Base-by-base conservation (phyloP, 1,139 yeast genomes). In the Saccharomyces hybrid region DNA sequence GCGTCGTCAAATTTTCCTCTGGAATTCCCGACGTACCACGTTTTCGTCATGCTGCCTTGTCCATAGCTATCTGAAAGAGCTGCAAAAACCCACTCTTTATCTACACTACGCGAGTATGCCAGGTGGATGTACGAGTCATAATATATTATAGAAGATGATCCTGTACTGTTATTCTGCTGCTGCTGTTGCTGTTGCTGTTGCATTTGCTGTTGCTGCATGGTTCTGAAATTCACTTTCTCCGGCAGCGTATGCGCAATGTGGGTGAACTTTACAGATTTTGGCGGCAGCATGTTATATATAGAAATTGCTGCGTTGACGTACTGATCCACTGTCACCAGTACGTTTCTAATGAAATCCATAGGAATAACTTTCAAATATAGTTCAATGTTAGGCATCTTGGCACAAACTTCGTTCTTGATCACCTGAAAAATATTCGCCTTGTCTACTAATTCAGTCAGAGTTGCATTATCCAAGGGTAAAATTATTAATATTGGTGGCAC, bases 11-110 rank as follows among this genome's bases (percentile, higher is more conserved):
- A 75, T 72, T 80, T 54, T 65, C 74, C 56, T 70, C 79, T 68
- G 61, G 81, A 61, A 47, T 52, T 70, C 46, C 64, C 80, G 67
- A 63, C 83, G 60, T 76, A 77, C 91, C 91, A 85, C 0, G 91
- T 80, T 60, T 83, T 85, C 1, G 84, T 79, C 55, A 76, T 76
- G 7, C 84, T 80, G 6, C 81, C 76, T 8, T 75, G 75, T 0
- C 96, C 96, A 64, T 79, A 77, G 51, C 93, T 93, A 65, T 91
- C 96, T 0, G 95, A 78, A 95, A 97, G 89, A 0, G 96, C 85
- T 0, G 89, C 95, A 28, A 85, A 82, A 50, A 89, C 76, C 96
- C 97, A 91, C 55, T 80, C 82, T 58, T 82, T 83, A 65, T 91
- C 96, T 4, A 80, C 75, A 0, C 96, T 86, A 53, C 95, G 69